Evolutionary conservation across 225 moss, liverwort and hornwort species (phyloP).

Genomic region (Neckera pumila): DNA sequence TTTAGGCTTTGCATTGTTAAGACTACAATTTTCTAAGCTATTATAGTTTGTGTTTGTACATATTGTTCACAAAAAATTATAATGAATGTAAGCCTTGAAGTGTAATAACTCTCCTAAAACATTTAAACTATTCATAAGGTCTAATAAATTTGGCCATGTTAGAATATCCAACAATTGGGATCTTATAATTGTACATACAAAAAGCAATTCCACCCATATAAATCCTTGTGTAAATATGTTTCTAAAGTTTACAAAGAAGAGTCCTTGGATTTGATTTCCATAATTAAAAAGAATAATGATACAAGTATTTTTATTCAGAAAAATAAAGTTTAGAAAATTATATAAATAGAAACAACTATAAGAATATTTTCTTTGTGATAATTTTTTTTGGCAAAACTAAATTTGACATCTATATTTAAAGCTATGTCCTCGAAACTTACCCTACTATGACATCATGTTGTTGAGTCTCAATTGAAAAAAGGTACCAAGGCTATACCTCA

Average conservation of each 20-base stretch:
- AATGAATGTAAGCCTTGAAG: neutral
- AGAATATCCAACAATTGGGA: neutral
- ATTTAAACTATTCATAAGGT: too few relatives aligned
- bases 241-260: neutral
- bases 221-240: fast-evolving
- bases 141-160: neutral
- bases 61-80: neutral
- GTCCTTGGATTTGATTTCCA: fast-evolving
- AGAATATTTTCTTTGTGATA: neutral
- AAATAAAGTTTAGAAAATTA: neutral
- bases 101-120: neutral
- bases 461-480: neutral
- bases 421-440: fast-evolving
- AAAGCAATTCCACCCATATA: too few relatives aligned
- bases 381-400: neutral
- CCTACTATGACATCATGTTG: neutral
- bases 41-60: neutral
- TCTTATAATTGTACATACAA: neutral
- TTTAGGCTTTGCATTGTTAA: neutral
- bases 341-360: neutral
- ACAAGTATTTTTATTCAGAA: neutral
- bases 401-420: neutral
- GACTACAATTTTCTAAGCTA: neutral
- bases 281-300: neutral
- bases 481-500: too few relatives aligned